Conservation (phyloP, 495 filamentous ascomycete species). For the Hyaloscypha variabilis region DNA sequence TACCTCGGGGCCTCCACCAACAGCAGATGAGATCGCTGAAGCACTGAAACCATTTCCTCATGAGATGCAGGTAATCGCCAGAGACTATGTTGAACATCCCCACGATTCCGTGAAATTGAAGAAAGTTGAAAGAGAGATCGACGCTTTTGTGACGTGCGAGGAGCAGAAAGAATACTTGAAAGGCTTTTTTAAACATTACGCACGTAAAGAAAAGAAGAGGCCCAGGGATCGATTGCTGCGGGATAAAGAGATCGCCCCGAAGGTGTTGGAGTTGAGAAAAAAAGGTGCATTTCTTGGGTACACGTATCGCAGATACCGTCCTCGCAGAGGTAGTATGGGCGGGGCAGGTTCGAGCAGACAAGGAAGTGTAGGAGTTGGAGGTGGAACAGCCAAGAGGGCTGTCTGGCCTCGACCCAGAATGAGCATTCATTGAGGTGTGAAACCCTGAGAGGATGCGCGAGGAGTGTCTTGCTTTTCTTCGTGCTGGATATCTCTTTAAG, state of each 20-base stretch:
- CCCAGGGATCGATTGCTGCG: conserved; percentile 79
- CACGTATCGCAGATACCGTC: conserved; percentile 61
- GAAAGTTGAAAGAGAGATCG: conserved; percentile 49
- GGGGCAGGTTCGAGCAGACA: not conserved
- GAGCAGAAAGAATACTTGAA: conserved; percentile 42
- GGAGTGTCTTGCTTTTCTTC: not conserved
- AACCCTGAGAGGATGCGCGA: not conserved
- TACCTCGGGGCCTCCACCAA: conserved; percentile 24
- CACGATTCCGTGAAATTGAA: conserved; percentile 45
- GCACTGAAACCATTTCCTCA: conserved; percentile 40
- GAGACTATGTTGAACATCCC: conserved; percentile 42
- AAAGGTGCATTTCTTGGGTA: conserved; percentile 88
- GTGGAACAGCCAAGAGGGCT: conserved; percentile 15
- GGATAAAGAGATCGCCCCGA: conserved; percentile 62
- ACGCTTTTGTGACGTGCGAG: conserved; percentile 32
- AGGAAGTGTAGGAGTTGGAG: conserved; percentile 2
- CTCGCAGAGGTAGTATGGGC: not conserved
- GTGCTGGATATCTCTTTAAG: not conserved
- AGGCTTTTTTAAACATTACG: conserved; percentile 40
- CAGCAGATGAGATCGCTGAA: conserved; percentile 25
- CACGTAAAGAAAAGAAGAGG: conserved; percentile 65
- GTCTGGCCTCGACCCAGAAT: conserved; percentile 32
- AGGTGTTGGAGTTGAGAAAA: conserved; percentile 77
- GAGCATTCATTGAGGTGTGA: conserved; percentile 30
- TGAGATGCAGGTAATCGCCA: conserved; percentile 42